Evolutionary conservation across 495 filamentous ascomycete species (phyloP).

Genomic region (Aspergillus baeticus): DNA sequence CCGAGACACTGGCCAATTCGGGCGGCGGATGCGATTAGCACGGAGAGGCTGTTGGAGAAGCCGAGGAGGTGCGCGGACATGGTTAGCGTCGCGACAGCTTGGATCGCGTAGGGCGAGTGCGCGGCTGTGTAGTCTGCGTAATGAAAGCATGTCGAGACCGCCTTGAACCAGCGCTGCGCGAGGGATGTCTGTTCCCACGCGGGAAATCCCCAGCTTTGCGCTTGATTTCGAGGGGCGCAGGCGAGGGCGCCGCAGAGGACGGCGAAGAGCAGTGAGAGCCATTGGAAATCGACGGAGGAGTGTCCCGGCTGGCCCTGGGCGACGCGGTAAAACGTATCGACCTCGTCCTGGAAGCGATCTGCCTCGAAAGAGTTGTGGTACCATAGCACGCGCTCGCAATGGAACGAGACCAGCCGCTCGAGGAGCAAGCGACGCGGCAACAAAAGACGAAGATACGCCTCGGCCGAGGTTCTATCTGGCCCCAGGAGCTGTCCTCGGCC

Average conservation of each 20-base stretch:
- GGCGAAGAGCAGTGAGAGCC: constrained; percentile 5
- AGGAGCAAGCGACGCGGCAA: not conserved
- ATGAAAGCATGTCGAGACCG: not conserved
- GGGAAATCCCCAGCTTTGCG: not conserved
- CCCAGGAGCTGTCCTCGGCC: not conserved
- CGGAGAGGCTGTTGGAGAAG: constrained; percentile 39
- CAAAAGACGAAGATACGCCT: not conserved
- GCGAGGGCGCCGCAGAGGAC: not conserved
- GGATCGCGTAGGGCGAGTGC: constrained; percentile 36
- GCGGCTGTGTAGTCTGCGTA: not conserved
- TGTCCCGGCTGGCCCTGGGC: not conserved
- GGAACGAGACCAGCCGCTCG: not conserved
- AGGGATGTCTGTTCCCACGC: not conserved
- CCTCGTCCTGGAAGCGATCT: not conserved
- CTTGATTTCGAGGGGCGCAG: not conserved
- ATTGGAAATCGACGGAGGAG: not conserved
- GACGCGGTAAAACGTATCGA: not conserved
- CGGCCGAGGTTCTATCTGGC: not conserved
- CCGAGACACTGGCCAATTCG: constrained; percentile 40
- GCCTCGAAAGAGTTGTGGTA: constrained; percentile 6
- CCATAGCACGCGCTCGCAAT: constrained; percentile 8
- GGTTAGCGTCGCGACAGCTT: constrained; percentile 45
- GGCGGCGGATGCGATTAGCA: constrained; percentile 37
- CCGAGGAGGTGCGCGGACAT: constrained; percentile 48
- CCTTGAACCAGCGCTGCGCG: constrained; percentile 9